These are phyloP conservation scores for Triticum turgidum DNA, from an alignment of 176 grass and related monocot genomes.

Conservation along the genomic window DNA sequence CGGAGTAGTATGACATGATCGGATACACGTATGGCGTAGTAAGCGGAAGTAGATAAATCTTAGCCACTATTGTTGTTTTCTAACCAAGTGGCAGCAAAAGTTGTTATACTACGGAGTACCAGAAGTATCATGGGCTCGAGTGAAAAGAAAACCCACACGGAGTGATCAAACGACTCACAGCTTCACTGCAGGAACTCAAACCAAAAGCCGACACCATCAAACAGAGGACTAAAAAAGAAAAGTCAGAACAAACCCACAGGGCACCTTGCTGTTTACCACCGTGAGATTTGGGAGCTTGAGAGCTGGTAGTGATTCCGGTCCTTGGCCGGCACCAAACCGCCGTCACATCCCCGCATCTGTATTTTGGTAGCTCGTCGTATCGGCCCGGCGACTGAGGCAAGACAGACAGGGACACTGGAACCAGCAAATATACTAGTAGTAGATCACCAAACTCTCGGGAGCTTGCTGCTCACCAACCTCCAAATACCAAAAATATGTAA, in stretches of 20 bases:
- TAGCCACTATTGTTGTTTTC: not conserved
- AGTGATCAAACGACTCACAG: not conserved
- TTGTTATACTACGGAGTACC: not conserved
- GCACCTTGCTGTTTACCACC: not conserved
- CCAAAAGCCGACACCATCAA: not conserved
- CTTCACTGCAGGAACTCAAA: not conserved
- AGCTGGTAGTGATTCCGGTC: not conserved
- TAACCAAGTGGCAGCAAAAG: not conserved
- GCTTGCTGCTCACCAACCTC: constrained; percentile 26
- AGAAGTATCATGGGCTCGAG: not conserved
- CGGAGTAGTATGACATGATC: not conserved
- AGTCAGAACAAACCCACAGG: not conserved
- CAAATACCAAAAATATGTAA: too few relatives aligned
- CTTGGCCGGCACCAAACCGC: not conserved
- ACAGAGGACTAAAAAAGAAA: not conserved
- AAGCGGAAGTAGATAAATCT: not conserved
- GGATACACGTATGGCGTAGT: too few relatives aligned
- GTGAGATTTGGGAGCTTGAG: not conserved
- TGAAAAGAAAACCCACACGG: not conserved
- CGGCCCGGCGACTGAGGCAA: not conserved
- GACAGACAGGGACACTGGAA: constrained; percentile 2
- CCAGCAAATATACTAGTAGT: not conserved
- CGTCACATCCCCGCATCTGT: not conserved
- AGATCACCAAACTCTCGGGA: not conserved
- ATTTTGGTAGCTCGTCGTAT: not conserved